Base-by-base conservation (phyloP, 31 red algal genomes). In the Bonnemaisonia californica region DNA sequence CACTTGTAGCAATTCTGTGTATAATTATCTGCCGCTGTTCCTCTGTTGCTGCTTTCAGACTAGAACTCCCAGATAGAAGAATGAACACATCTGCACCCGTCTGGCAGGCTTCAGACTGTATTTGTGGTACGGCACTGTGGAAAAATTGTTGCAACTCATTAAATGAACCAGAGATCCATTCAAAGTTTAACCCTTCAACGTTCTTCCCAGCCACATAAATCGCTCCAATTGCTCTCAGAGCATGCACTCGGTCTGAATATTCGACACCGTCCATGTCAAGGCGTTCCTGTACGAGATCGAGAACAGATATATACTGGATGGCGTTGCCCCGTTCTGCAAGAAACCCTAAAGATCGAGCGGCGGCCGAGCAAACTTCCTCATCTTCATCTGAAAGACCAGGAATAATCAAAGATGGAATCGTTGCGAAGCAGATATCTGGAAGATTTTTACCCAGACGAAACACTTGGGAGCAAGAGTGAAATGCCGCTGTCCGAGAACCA, bases 331-430 rank as follows among this genome's bases (percentile, higher is more conserved):
- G 31, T 22, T n/a, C 54, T 12, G 63, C 56, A n/a, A 86, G 58
- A 51, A 71, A 22, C 2, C 70, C 82, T 7, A 93, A 70, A 38
- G 34, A 26, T 36, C 47, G 40, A 8, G 37, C 83, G 1, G 78
- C 84, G 38, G 91, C 67, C 5, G 81, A 65, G 11, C 71, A 34
- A 2, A 87, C 91, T 18, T 93, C 84, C 19, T 36, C 33, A 31
- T 72, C 54, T 9, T 87, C 83, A 55, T 87, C 91, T 18, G 65
- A 65, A 1, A 93, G 65, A 26, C 55, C 83, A 39, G 56, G 59
- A 19, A 42, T 47, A 21, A 88, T 32, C 23, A 41, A 54, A 16
- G 4, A 11, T 30, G 83, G 73, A 18, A 68, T 63, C 4, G 26
- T 60, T 19, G 30, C 26, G 77, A 80, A 83, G 21, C 33, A 61